phyloP scores from a whole-genome alignment of 768 basidiomycete species.

The Coprinellus aureogranulatus region DNA sequence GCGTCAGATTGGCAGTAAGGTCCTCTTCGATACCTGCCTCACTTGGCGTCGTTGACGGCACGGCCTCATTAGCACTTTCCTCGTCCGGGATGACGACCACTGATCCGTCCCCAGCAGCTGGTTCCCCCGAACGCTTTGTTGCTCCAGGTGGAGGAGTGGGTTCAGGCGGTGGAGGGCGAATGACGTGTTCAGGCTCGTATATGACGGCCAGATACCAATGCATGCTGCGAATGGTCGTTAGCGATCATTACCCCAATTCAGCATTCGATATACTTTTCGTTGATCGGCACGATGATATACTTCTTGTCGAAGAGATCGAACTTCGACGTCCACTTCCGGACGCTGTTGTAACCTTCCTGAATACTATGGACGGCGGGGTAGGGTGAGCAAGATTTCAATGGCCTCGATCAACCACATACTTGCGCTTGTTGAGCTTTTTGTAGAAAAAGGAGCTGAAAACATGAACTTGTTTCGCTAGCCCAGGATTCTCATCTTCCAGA shows the following conservation, averaged over 20 bases:
- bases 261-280: conserved; percentile 68
- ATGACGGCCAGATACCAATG: conserved; percentile 99
- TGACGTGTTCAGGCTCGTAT: conserved; percentile 68
- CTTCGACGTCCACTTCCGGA: conserved; percentile 92
- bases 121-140: not conserved
- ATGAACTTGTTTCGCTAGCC: conserved; percentile 71
- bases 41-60: conserved; percentile 17
- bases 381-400: not conserved
- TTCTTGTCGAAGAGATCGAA: conserved; percentile 87
- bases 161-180: conserved; percentile 36
- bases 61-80: conserved; percentile 10
- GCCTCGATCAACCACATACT: conserved; percentile 34
- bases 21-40: conserved; percentile 33
- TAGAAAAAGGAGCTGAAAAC: conserved; percentile 99
- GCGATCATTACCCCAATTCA: too few species aligned
- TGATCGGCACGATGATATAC: conserved; percentile 93
- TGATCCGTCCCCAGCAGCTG: conserved; percentile 6
- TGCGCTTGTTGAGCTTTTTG: conserved; percentile 81
- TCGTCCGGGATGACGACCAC: not conserved
- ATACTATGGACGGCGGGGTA: conserved; percentile 31
- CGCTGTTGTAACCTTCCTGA: conserved; percentile 74
- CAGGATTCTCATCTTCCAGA: conserved; percentile 52
- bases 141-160: not conserved
- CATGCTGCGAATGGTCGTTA: conserved; percentile 46
- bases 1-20: conserved; percentile 24